phyloP scores from a whole-genome alignment of 768 basidiomycete species.

The Mycena albidolilacea region DNA sequence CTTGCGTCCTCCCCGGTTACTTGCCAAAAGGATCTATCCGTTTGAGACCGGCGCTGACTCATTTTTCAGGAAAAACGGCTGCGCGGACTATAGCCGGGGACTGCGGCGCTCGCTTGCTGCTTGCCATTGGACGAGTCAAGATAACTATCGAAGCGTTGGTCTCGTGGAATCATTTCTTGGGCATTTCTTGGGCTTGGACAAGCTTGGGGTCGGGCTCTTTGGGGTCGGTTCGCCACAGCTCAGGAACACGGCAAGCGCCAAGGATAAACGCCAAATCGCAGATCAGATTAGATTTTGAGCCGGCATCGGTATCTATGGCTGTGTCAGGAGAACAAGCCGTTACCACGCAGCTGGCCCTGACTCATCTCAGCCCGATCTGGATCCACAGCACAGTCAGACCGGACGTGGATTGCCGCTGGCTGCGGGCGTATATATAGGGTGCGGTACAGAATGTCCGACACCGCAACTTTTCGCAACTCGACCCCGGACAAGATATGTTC shows the following conservation, averaged over 20 bases:
- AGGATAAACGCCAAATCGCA: background rate
- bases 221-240: background rate
- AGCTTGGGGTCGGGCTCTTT: background rate
- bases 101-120: background rate
- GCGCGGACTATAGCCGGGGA: background rate
- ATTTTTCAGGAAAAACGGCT: constrained; percentile 11
- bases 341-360: constrained; percentile 7
- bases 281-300: constrained; percentile 3
- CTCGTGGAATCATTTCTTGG: background rate
- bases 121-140: background rate
- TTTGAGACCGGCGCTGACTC: background rate
- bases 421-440: constrained; percentile 1
- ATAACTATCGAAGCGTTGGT: background rate
- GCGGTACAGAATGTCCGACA: background rate
- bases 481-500: constrained; percentile 4
- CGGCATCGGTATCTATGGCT: background rate
- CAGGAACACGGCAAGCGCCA: background rate
- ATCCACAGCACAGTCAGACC: constrained; percentile 5
- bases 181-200: background rate
- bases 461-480: background rate
- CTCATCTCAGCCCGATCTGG: background rate
- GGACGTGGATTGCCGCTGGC: background rate
- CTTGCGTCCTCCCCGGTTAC: background rate
- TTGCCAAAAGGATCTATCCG: background rate
- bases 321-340: background rate